A percentile compares a stretch with the other conserved stretches of the same genome.
Conservation (phyloP, 2,329 filamentous ascomycete species). For the Venturia nashicola region DNA sequence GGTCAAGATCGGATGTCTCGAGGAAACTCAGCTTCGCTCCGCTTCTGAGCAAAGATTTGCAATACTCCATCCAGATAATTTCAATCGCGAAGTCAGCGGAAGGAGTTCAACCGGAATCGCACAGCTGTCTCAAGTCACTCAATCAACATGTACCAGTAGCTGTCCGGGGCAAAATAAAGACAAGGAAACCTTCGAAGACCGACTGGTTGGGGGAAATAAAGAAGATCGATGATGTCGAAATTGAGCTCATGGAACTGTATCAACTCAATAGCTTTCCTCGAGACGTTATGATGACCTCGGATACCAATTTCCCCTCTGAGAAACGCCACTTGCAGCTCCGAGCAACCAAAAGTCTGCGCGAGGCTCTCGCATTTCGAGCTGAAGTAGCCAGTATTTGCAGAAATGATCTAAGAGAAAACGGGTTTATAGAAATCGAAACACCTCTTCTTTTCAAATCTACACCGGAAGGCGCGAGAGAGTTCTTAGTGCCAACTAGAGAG, state of each 20-base stretch:
- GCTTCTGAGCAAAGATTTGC: slow-evolving; percentile 33
- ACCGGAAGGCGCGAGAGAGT: slow-evolving; percentile 88
- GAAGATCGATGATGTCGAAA: slow-evolving; percentile 36
- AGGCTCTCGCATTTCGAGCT: slow-evolving; percentile 60
- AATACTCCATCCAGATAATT: slow-evolving; percentile 36
- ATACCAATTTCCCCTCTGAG: slow-evolving; percentile 60
- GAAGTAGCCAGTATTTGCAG: slow-evolving; percentile 42
- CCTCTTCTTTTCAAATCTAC: slow-evolving; percentile 95
- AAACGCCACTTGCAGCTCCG: slow-evolving; percentile 77
- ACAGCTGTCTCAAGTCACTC: slow-evolving; percentile 21
- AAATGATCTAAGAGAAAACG: slow-evolving; percentile 38
- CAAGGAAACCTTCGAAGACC: slow-evolving; percentile 25
- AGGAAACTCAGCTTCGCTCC: slow-evolving; percentile 61
- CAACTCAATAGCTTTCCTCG: slow-evolving; percentile 62
- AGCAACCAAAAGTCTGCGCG: slow-evolving; percentile 53
- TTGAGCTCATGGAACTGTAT: slow-evolving; percentile 50
- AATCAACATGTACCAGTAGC: slow-evolving; percentile 42
- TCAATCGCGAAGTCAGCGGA: slow-evolving; percentile 26
- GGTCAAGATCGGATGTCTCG: slow-evolving; percentile 53
- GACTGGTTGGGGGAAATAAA: slow-evolving; percentile 18
- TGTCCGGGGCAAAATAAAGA: slow-evolving; percentile 36
- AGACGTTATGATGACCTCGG: slow-evolving; percentile 63
- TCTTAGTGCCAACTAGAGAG: slow-evolving; percentile 75
- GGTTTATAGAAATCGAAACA: slow-evolving; percentile 75
- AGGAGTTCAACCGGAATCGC: slow-evolving; percentile 9